Conservation (phyloP, 306 rosid species). For the Citrullus amarus region DNA sequence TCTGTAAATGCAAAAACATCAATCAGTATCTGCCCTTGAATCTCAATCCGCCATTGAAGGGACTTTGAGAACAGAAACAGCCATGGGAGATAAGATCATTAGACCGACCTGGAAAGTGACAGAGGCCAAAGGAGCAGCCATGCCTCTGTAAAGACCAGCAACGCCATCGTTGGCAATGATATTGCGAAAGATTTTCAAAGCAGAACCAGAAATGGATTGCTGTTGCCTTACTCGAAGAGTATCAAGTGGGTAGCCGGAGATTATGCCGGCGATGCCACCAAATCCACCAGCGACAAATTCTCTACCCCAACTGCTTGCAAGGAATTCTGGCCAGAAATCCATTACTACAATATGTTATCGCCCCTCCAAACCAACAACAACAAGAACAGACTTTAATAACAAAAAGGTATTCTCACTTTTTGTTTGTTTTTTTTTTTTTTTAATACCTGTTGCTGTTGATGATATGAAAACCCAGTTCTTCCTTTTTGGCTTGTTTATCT, state of each 20-base stretch:
- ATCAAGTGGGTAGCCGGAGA: constrained; percentile 80
- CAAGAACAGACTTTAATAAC: background rate
- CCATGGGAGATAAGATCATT: background rate
- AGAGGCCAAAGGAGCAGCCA: constrained; percentile 72
- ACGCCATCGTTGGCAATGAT: constrained; percentile 49
- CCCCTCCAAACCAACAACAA: background rate
- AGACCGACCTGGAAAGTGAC: constrained; percentile 75
- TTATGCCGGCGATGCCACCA: constrained; percentile 77
- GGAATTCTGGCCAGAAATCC: constrained; percentile 81
- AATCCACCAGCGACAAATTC: constrained; percentile 89
- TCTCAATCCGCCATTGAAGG: background rate
- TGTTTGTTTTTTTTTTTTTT: background rate
- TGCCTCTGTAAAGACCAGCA: constrained; percentile 67
- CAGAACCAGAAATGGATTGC: constrained; percentile 38
- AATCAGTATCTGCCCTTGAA: background rate
- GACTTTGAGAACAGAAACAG: background rate
- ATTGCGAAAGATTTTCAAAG: constrained; percentile 36
- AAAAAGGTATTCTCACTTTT: background rate
- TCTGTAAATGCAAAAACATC: constrained; percentile 26
- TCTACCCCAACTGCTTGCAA: constrained; percentile 65
- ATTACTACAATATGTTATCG: constrained; percentile 7
- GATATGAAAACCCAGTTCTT: background rate
- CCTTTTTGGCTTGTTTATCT: background rate
- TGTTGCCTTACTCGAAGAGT: constrained; percentile 62
- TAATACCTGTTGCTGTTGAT: background rate